Conservation (phyloP, 495 filamentous ascomycete species). For the Aspergillus hancockii region DNA sequence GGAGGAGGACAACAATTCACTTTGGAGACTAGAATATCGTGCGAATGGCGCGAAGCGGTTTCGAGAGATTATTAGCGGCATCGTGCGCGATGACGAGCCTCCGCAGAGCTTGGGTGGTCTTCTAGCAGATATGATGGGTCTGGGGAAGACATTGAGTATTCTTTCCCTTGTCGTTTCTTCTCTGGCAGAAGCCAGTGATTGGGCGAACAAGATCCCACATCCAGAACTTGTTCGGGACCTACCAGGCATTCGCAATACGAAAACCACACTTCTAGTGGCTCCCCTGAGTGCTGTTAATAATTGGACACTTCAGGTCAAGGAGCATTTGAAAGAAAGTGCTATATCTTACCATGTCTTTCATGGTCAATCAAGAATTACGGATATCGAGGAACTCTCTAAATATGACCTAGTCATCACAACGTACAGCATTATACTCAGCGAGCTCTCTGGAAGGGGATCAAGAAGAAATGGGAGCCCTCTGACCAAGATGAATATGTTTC, state of each 20-base stretch:
- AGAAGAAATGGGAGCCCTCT: slow-evolving; percentile 66
- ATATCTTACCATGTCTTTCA: slow-evolving; percentile 81
- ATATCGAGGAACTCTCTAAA: slow-evolving; percentile 64
- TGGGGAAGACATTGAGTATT: slow-evolving; percentile 92
- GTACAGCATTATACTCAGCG: slow-evolving; percentile 82
- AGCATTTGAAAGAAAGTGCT: slow-evolving; percentile 65
- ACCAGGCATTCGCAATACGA: slow-evolving; percentile 64
- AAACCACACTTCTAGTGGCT: slow-evolving; percentile 83
- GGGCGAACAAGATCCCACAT: slow-evolving; percentile 36
- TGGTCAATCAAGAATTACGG: slow-evolving; percentile 68
- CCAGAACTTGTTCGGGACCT: slow-evolving; percentile 31
- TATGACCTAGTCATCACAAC: slow-evolving; percentile 90
- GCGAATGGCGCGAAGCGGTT: slow-evolving; percentile 60
- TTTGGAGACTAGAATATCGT: slow-evolving; percentile 64
- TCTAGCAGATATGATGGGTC: slow-evolving; percentile 95
- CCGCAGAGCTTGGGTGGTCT: slow-evolving; percentile 79
- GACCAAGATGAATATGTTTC: slow-evolving; percentile 80
- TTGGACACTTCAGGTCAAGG: slow-evolving; percentile 86
- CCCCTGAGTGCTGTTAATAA: slow-evolving; percentile 88
- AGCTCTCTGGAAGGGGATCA: slow-evolving; percentile 62
- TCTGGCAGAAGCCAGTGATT: slow-evolving; percentile 57
- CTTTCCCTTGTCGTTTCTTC: slow-evolving; percentile 72
- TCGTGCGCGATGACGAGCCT: slow-evolving; percentile 62
- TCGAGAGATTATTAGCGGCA: slow-evolving; percentile 81
- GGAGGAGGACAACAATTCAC: slow-evolving; percentile 63